Evolutionary conservation across 2,329 filamentous ascomycete genomes (phyloP).

Genomic region (Fusarium chlamydosporum): DNA sequence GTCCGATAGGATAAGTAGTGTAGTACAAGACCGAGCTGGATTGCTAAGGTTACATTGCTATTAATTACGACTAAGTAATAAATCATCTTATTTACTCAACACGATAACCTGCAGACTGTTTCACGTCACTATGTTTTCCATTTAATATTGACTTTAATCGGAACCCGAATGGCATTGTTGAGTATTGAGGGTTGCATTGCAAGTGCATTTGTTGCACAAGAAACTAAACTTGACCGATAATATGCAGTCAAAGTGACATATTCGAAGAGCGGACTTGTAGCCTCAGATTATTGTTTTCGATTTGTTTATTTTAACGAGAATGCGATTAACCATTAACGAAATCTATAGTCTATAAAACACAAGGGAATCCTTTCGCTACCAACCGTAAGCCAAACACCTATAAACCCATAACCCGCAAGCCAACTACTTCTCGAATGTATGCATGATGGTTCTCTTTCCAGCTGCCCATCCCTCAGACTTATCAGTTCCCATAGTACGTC

Average conservation of each 20-base stretch:
- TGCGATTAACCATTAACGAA: not conserved
- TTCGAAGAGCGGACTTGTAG: not conserved
- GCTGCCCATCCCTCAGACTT: slow-evolving; percentile 51
- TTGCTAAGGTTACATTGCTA: not conserved
- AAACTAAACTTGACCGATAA: no score
- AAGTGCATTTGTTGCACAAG: not conserved
- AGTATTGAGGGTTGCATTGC: not conserved
- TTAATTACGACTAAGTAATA: not conserved
- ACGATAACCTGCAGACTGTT: not conserved
- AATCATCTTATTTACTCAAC: not conserved
- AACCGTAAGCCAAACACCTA: slow-evolving; percentile 9
- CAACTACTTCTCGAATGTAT: slow-evolving; percentile 53
- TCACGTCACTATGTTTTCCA: not conserved
- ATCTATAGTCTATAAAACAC: slow-evolving; percentile 7
- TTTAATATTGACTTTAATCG: not conserved
- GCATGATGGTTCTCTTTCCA: slow-evolving; percentile 54
- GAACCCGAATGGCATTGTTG: not conserved
- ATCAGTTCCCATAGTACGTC: slow-evolving; percentile 57
- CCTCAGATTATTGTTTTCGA: no score
- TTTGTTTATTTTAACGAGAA: not conserved
- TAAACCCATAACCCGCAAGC: not conserved
- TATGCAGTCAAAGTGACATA: not conserved
- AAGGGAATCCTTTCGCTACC: slow-evolving; percentile 9
- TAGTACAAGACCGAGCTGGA: not conserved
- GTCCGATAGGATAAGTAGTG: not conserved